These are phyloP conservation scores for Maudiozyma bulderi DNA, from an alignment of 805 yeast genomes.

Conservation along the genomic window DNA sequence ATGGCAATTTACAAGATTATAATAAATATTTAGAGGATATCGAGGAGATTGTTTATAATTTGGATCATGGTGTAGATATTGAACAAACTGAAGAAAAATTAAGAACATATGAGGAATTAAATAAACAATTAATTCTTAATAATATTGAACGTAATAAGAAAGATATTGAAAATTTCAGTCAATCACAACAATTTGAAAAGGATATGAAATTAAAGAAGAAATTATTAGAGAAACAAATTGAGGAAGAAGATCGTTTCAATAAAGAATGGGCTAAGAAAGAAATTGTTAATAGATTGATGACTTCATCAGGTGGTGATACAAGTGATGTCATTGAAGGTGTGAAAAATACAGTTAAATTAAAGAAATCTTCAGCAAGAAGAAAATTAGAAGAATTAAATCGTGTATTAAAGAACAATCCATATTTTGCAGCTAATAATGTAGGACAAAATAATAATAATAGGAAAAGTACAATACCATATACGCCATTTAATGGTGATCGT, in stretches of 20 bases:
- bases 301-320: conserved; percentile 29
- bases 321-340: conserved; percentile 44
- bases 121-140: conserved; percentile 64
- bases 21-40: conserved; percentile 76
- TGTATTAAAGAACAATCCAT: conserved; percentile 30
- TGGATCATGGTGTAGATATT: conserved; percentile 59
- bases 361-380: conserved; percentile 56
- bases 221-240: conserved; percentile 52
- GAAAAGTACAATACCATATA: conserved; percentile 47
- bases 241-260: conserved; percentile 47
- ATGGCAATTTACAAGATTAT: conserved; percentile 42
- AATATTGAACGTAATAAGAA: conserved; percentile 66
- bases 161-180: conserved; percentile 55
- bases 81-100: conserved; percentile 60
- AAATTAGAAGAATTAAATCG: conserved; percentile 35
- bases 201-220: conserved; percentile 46
- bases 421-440: conserved; percentile 23
- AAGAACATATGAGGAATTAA: conserved; percentile 59
- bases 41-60: conserved; percentile 70
- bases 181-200: conserved; percentile 58
- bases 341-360: conserved; percentile 41
- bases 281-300: conserved; percentile 41
- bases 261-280: conserved; percentile 49
- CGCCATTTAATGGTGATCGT: conserved; percentile 91
- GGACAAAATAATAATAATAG: conserved; percentile 8